phyloP scores from a whole-genome alignment of 2,329 filamentous ascomycete species.

The Paramyrothecium roridum region DNA sequence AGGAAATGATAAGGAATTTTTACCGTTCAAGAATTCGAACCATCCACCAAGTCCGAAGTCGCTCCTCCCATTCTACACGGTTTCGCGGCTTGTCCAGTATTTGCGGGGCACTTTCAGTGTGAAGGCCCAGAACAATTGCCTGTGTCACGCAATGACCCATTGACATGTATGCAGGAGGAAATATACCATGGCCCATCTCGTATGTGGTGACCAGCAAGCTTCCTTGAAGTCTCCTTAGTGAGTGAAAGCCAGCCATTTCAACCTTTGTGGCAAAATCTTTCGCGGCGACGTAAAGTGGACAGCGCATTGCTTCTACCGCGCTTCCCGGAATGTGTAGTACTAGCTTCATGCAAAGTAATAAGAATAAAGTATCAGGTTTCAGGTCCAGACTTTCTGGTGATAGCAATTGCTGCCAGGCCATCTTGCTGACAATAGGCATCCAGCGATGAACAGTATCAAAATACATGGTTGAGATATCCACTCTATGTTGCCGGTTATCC shows the following conservation, averaged over 20 bases:
- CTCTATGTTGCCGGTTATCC: conserved; percentile 1
- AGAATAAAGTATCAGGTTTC: conserved; percentile 9
- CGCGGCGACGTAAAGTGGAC: conserved; percentile 6
- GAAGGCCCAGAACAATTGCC: conserved; percentile 10
- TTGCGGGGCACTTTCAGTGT: conserved; percentile 9
- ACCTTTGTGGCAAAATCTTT: conserved; percentile 11
- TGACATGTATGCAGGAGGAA: conserved; percentile 26
- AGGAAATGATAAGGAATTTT: not conserved
- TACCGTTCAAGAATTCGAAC: conserved; percentile 28
- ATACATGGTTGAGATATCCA: conserved; percentile 3
- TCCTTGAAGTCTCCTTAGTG: conserved; percentile 20
- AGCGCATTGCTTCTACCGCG: conserved; percentile 3
- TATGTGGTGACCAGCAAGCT: conserved; percentile 24
- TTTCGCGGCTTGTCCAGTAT: conserved; percentile 19
- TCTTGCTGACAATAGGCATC: conserved; percentile 9
- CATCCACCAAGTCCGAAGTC: conserved; percentile 28
- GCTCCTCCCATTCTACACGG: conserved; percentile 27
- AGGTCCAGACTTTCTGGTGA: too few relatives aligned
- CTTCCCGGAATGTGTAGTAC: conserved; percentile 8
- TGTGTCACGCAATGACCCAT: conserved; percentile 21
- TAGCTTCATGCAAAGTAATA: conserved; percentile 21
- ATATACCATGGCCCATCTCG: conserved; percentile 30
- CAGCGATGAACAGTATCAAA: conserved; percentile 8
- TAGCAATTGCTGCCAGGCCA: conserved; percentile 2
- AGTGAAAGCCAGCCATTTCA: conserved; percentile 17